Evolutionary conservation across 2,329 filamentous ascomycete genomes (phyloP).

Genomic region (Fulvia fulva): DNA sequence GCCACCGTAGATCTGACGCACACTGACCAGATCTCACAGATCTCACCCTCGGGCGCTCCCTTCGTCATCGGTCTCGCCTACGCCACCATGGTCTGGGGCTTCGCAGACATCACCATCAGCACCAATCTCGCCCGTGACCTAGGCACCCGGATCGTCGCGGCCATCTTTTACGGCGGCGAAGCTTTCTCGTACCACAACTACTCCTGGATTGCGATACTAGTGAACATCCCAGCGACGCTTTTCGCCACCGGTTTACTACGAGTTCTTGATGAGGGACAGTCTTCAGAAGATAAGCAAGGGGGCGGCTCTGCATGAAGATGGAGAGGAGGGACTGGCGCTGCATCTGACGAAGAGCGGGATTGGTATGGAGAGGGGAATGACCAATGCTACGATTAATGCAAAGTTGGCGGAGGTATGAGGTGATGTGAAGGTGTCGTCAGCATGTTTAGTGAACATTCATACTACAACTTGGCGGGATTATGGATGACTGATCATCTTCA

Average conservation of each 20-base stretch:
- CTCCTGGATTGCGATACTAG: constrained; percentile 52
- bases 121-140: constrained; percentile 58
- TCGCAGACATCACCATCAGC: constrained; percentile 52
- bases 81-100: constrained; percentile 52
- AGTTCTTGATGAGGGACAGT: constrained; percentile 53
- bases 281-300: constrained; percentile 50
- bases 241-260: constrained; percentile 54
- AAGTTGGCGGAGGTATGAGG: background rate
- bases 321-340: constrained; percentile 48
- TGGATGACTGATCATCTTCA: background rate
- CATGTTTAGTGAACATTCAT: background rate
- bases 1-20: background rate
- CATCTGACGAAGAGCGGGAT: constrained; percentile 37
- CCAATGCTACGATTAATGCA: background rate
- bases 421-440: background rate
- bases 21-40: background rate
- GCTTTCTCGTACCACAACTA: constrained; percentile 48
- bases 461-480: background rate
- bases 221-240: constrained; percentile 56
- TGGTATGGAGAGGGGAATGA: constrained; percentile 16
- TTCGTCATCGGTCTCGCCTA: constrained; percentile 57
- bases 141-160: constrained; percentile 56
- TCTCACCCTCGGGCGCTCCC: constrained; percentile 46
- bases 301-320: constrained; percentile 48
- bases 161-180: constrained; percentile 54